Evolutionary conservation across 176 grass and related monocot species (phyloP).

Genomic region (Rhynchospora breviuscula): DNA sequence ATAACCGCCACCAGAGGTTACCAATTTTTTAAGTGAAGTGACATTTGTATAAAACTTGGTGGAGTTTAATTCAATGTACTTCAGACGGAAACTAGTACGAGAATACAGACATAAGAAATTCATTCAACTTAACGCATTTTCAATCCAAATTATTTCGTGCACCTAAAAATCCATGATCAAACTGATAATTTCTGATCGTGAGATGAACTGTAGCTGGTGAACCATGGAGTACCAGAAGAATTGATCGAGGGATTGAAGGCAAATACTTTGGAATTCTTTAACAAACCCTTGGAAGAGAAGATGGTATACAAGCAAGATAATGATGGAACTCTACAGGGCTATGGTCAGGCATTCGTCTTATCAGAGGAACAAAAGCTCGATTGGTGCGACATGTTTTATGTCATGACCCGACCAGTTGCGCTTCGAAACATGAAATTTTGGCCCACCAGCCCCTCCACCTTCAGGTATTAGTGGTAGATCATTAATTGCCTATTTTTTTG

Average conservation of each 20-base stretch:
- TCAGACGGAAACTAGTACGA: background rate
- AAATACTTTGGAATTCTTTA: slow-evolving; percentile 21
- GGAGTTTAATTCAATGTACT: no score
- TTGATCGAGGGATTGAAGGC: slow-evolving; percentile 26
- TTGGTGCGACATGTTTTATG: slow-evolving; percentile 31
- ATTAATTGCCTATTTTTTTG: no score
- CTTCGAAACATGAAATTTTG: slow-evolving; percentile 37
- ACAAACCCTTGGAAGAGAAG: slow-evolving; percentile 35
- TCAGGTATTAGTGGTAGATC: slow-evolving; percentile 18
- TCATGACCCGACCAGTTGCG: slow-evolving; percentile 17
- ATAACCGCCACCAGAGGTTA: background rate
- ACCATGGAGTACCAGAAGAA: slow-evolving; percentile 37
- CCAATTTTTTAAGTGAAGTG: no score
- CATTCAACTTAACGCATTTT: background rate
- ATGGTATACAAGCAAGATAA: slow-evolving; percentile 4
- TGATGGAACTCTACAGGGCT: slow-evolving; percentile 36
- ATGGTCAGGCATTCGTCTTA: slow-evolving; percentile 36
- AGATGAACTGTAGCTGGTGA: slow-evolving; percentile 18
- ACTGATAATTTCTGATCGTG: background rate
- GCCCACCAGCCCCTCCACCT: slow-evolving; percentile 23
- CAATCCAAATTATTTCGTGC: background rate
- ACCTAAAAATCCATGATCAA: background rate
- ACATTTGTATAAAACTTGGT: no score
- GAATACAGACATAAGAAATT: background rate
- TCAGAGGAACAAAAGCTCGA: slow-evolving; percentile 47